Evolutionary conservation across 805 yeast genomes (phyloP), one percentile per base, ranked within the genome.

Genomic region (Candida orba): DNA sequence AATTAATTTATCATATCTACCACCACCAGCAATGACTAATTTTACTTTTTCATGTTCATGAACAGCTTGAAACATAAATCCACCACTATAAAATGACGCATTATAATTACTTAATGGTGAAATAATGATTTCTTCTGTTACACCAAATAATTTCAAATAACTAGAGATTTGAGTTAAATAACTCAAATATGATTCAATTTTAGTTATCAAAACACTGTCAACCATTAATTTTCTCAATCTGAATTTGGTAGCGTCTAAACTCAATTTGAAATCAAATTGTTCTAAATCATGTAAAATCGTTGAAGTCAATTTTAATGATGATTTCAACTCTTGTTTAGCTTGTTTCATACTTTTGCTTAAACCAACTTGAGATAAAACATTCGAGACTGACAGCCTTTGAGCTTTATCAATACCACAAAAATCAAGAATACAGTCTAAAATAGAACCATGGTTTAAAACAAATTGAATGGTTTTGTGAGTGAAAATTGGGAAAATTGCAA

Each of bases 71-170:
- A 91, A 93, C 95, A 93, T 88, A 2, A 90, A 65, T 0, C 95
- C 95, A 15, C 80, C 79, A 33, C 72, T 68, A 58, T 90, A 93
- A 58, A 88, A 91, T 9, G 80, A 74, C 29, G 82, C 76, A 52
- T 88, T 88, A 63, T 86, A 87, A 50, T 88, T 87, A 54, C 89
- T 78, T 61, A 93, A 71, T 0, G 99, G 99, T 4, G 87, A 78
- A 25, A 93, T 66, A 25, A 75, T 73, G 12, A 89, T 65, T 14
- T 73, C 69, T 4, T 78, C 68, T 4, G 67, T 64, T 1, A 87
- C 74, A 0, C 85, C 88, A 41, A 90, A 67, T 17, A 75, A 68
- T 38, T 72, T 71, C 44, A 82, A 63, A 30, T 74, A 73, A 4
- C 63, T 63, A 3, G 79, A 57, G 1, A 90, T 84, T 39, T 76